Conservation (phyloP, 2,329 filamentous ascomycete genomes). For the Colletotrichum filicis region DNA sequence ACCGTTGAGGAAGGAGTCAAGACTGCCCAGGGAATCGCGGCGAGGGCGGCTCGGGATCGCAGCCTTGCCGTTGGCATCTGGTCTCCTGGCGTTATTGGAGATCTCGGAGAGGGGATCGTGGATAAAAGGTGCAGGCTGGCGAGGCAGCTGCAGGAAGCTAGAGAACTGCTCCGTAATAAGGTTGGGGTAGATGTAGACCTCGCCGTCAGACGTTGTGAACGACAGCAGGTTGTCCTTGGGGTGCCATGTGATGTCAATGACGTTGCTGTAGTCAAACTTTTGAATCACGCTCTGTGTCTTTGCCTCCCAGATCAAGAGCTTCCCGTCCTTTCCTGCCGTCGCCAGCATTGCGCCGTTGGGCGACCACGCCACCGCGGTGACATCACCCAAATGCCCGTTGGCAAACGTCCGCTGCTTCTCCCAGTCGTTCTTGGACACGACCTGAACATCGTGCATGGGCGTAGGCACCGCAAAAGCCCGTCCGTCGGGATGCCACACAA, state of each 20-base stretch:
- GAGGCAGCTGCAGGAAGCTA: conserved; percentile 65
- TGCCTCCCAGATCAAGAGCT: conserved; percentile 86
- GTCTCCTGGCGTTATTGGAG: conserved; percentile 71
- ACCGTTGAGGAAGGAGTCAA: conserved; percentile 83
- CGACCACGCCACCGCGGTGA: conserved; percentile 92
- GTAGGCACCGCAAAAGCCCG: conserved; percentile 89
- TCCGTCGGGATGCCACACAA: conserved; percentile 94
- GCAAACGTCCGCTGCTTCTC: conserved; percentile 84
- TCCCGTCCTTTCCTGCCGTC: conserved; percentile 74
- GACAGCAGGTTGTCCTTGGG: conserved; percentile 88
- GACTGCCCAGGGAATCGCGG: conserved; percentile 75
- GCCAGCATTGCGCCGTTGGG: conserved; percentile 92
- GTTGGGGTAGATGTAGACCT: conserved; percentile 89
- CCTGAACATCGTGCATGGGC: conserved; percentile 82
- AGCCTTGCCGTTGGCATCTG: conserved; percentile 44
- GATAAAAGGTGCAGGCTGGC: conserved; percentile 85
- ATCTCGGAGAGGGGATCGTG: conserved; percentile 81
- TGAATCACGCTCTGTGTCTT: conserved; percentile 86
- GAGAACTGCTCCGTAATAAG: conserved; percentile 70
- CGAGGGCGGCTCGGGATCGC: conserved; percentile 52
- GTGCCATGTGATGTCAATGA: conserved; percentile 91
- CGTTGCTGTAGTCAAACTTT: conserved; percentile 82
- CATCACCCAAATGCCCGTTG: conserved; percentile 82
- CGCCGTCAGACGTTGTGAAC: conserved; percentile 92
- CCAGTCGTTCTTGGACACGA: conserved; percentile 91